Conservation (phyloP, 495 filamentous ascomycete genomes). For the Lineolata rhizophorae region DNA sequence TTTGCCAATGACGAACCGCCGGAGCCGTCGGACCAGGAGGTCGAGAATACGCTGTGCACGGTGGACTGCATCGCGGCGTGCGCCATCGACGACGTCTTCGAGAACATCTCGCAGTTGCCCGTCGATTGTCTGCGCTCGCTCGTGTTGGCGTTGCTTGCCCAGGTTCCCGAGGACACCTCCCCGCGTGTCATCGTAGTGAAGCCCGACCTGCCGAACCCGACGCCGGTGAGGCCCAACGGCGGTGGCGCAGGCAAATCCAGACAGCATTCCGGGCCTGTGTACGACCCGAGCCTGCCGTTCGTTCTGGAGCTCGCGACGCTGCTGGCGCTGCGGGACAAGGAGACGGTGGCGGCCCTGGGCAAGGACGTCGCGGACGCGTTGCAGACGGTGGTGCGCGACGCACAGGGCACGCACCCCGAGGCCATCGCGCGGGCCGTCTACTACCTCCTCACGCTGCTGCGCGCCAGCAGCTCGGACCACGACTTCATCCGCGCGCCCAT, state of each 20-base stretch:
- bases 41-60: conserved; percentile 85
- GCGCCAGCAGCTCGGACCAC: conserved; percentile 41
- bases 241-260: conserved; percentile 26
- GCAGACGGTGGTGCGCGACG: conserved; percentile 61
- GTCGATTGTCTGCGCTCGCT: conserved; percentile 40
- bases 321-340: conserved; percentile 52
- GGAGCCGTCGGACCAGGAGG: conserved; percentile 89
- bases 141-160: conserved; percentile 50
- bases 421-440: conserved; percentile 64
- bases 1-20: conserved; percentile 96
- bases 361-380: conserved; percentile 59
- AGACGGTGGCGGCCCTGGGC: conserved; percentile 48
- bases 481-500: conserved; percentile 85
- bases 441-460: conserved; percentile 66
- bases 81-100: conserved; percentile 59
- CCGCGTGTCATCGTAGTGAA: conserved; percentile 76
- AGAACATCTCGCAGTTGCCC: conserved; percentile 69
- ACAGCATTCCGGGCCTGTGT: conserved; percentile 40
- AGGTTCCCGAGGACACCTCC: conserved; percentile 66
- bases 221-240: conserved; percentile 29
- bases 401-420: conserved; percentile 52
- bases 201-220: conserved; percentile 41
- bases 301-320: conserved; percentile 76
- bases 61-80: conserved; percentile 89
- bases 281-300: conserved; percentile 75